Evolutionary conservation across 106 monocot species (phyloP).

Genomic region (Acorus gramineus): DNA sequence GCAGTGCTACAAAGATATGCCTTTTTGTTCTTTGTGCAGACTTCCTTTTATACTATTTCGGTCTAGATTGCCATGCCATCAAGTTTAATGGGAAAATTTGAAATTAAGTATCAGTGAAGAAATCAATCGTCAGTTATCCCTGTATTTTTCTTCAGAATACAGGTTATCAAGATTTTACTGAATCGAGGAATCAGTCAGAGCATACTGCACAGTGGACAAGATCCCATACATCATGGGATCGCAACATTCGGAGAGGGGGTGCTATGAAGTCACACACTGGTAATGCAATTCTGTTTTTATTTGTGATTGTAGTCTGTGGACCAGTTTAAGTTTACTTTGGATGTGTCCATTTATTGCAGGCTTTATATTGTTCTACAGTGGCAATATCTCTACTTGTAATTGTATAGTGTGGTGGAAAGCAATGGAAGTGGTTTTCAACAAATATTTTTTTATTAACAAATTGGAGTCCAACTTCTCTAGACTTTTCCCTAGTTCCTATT

Average conservation of each 20-base stretch:
- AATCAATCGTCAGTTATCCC: background rate
- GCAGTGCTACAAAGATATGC: too few relatives aligned
- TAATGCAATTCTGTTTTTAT: conserved; percentile 12
- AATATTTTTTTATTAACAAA: too few relatives aligned
- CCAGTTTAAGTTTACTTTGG: background rate
- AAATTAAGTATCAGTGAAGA: background rate
- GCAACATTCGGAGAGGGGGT: conserved; percentile 27
- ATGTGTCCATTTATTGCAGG: too few relatives aligned
- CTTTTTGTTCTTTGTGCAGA: too few relatives aligned
- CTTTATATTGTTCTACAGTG: too few relatives aligned
- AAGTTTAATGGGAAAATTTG: background rate
- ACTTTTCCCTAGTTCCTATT: too few relatives aligned
- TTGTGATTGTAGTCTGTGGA: background rate
- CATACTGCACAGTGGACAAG: conserved; percentile 18
- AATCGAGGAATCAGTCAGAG: conserved; percentile 17
- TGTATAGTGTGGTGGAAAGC: too few relatives aligned
- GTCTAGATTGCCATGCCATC: conserved; percentile 1
- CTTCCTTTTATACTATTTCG: too few relatives aligned
- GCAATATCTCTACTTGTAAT: too few relatives aligned
- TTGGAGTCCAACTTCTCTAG: too few relatives aligned
- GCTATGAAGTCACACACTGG: conserved; percentile 26
- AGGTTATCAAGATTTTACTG: conserved; percentile 20
- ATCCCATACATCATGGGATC: conserved; percentile 21
- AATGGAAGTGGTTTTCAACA: too few relatives aligned
- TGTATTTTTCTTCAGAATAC: conserved; percentile 24